These are phyloP conservation scores for Entophlyctis luteolus DNA, from an alignment of 192 early-diverging fungal genomes.

Conservation along the genomic window DNA sequence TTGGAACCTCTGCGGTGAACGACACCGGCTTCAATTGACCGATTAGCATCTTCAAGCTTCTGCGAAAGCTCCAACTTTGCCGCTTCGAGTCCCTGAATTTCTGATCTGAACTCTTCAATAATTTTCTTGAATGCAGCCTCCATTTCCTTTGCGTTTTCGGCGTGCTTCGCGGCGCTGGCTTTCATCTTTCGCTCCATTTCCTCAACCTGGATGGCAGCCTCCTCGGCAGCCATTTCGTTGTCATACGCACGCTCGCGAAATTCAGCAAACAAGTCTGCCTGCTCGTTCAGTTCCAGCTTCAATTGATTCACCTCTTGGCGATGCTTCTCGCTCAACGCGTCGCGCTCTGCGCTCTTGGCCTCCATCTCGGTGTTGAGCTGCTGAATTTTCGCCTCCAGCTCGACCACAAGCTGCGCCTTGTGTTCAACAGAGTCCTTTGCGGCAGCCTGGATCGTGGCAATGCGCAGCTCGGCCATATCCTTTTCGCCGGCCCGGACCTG, in stretches of 20 bases:
- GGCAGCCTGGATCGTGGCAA: constrained; percentile 3
- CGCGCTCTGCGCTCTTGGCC: background rate
- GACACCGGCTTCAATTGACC: background rate
- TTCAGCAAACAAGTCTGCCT: constrained; percentile 4
- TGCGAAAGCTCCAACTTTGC: background rate
- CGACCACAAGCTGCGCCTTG: background rate
- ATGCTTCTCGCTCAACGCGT: background rate
- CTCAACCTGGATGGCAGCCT: background rate
- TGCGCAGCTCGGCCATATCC: constrained; percentile 23
- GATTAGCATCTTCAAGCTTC: background rate
- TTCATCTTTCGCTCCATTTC: constrained; percentile 3
- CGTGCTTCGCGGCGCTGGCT: background rate
- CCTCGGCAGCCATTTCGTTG: constrained; percentile 7
- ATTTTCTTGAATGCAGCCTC: background rate
- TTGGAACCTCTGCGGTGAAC: background rate
- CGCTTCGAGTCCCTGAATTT: background rate
- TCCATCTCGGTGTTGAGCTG: background rate
- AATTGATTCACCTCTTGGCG: constrained; percentile 18
- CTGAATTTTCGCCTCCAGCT: background rate
- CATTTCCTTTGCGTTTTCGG: background rate
- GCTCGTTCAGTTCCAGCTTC: background rate
- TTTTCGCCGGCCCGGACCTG: constrained; percentile 12
- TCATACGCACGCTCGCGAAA: constrained; percentile 17
- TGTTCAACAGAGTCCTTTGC: background rate
- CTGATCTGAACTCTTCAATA: background rate